Evolutionary conservation across 495 filamentous ascomycete genomes (phyloP).

Genomic region (Hypoxylon lenormandii): DNA sequence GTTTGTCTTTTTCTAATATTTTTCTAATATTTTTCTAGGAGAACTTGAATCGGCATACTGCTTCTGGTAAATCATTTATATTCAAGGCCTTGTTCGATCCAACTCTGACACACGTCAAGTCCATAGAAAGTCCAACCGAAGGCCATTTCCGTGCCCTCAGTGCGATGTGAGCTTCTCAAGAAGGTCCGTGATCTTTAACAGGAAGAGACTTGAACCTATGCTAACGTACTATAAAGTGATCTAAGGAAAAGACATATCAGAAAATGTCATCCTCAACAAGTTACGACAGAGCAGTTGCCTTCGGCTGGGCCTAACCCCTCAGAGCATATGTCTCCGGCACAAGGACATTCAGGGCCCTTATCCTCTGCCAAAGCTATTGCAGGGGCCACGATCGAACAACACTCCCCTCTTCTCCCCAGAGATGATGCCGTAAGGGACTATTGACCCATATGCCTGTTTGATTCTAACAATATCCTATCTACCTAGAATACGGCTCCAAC

Average conservation of each 20-base stretch:
- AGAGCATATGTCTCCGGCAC: neutral
- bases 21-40: neutral
- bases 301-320: neutral
- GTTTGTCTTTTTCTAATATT: too few relatives aligned
- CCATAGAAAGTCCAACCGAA: constrained; percentile 1
- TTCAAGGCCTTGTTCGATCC: too few relatives aligned
- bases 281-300: neutral
- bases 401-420: neutral
- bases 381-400: neutral
- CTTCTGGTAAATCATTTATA: neutral
- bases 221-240: neutral
- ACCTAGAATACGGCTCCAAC: neutral
- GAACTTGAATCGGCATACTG: neutral
- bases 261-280: neutral
- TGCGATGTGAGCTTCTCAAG: neutral
- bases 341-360: neutral
- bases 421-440: neutral
- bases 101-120: neutral
- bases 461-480: neutral
- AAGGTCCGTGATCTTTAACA: neutral
- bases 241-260: neutral
- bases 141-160: neutral
- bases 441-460: neutral
- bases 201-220: neutral
- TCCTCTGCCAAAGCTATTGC: neutral